Base-by-base conservation (phyloP, 176 grass and related monocot genomes). In the Leersia perrieri region DNA sequence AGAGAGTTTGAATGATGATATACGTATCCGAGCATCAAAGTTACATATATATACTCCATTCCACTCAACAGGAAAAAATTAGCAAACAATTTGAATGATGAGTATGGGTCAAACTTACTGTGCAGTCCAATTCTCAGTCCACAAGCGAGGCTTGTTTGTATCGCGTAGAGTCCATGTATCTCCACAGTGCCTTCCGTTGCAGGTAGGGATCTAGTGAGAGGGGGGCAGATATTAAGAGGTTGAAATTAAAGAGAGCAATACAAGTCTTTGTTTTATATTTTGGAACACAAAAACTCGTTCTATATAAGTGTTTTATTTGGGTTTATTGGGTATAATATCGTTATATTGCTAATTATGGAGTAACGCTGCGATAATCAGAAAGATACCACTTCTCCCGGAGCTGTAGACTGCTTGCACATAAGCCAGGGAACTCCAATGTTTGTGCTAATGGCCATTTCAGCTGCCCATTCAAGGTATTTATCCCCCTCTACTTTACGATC, bases 61-160 rank as follows among this genome's bases (percentile, higher is more conserved):
- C 33, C 15, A 74, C 60, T 68, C 26, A 6, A 45, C 15, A 30
- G 18, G 3, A 22, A 16, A 69, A 66, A 5, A 33, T 76, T 53
- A 23, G 33, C 20, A 25, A 76, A 66, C 60, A 81, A 63, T 31
- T 35, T 55, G 33, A 81, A 81, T 71, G 71, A 65, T 76, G 33
- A 77, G 57, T 76, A 63, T 73, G 35, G 66, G 76, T 85, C 84
- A 75, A 87, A 85, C 91, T 98, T 88, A 98, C 95, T 98, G 95
- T 83, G 92, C 75, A 86, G 92, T 95, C 95, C 95, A 98, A 67
- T 98, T 98, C 92, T 98, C 92, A 35, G 92, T 93, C 90, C 95
- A 95, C 63, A 98, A 68, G 26, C 45, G 73, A 44, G 92, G 95
- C 82, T 95, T 95, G 35, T 89, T 81, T 81, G 70, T 81, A 88